These are phyloP conservation scores for Combretum micranthum DNA, from an alignment of 345 rosid species.

Conservation along the genomic window DNA sequence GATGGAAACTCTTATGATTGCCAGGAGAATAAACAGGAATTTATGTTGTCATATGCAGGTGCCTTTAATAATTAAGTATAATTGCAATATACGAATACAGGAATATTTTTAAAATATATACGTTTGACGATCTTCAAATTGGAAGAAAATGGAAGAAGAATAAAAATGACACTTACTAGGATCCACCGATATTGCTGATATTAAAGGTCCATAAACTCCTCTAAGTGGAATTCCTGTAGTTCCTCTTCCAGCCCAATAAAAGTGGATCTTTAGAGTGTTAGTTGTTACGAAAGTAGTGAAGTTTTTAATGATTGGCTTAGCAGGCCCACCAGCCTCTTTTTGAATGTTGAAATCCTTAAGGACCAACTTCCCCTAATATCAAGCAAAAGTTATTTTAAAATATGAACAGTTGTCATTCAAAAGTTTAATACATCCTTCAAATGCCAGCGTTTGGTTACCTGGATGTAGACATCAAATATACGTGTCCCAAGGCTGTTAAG, in stretches of 20 bases:
- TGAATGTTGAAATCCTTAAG: conserved; percentile 49
- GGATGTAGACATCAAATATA: conserved; percentile 70
- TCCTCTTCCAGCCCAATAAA: conserved; percentile 74
- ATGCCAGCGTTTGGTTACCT: conserved; percentile 26
- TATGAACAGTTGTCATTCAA: too few relatives aligned
- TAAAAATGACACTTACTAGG: conserved; percentile 36
- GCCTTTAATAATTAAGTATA: too few relatives aligned
- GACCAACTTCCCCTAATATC: conserved; percentile 42
- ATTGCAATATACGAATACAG: too few relatives aligned
- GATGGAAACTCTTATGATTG: too few relatives aligned
- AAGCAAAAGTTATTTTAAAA: background rate
- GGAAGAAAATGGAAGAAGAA: background rate
- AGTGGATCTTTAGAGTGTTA: conserved; percentile 50
- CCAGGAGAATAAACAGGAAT: too few relatives aligned
- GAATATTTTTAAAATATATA: too few relatives aligned
- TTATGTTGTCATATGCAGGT: too few relatives aligned
- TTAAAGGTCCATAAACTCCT: conserved; percentile 69
- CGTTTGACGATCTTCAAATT: too few relatives aligned
- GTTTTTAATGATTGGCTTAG: conserved; percentile 32
- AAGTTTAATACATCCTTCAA: too few relatives aligned
- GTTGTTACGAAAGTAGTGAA: conserved; percentile 25
- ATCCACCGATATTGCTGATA: conserved; percentile 66
- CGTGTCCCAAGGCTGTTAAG: conserved; percentile 63
- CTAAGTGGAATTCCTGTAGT: too few relatives aligned
- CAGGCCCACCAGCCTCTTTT: conserved; percentile 53